Base-by-base conservation (phyloP, 768 basidiomycete genomes). In the Podaxis sp. region DNA sequence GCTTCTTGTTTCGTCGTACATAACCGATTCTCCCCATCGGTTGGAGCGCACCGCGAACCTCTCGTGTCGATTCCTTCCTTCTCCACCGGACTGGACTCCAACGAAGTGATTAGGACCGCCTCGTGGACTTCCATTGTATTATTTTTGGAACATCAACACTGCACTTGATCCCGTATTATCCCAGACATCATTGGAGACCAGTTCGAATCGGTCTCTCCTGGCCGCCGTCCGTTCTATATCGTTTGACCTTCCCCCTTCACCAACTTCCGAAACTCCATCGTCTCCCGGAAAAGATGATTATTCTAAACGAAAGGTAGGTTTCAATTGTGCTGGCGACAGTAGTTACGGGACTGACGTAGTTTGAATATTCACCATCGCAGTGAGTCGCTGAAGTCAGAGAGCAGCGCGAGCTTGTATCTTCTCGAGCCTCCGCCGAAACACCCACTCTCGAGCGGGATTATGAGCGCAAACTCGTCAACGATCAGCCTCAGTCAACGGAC, bases 401-500 rank as follows among this genome's bases (percentile, higher is more conserved):
- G 61, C 38, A 56, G 40, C 44, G 40, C 61, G 24, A 62, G 61
- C 46, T 49, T 63, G 15, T 63, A 56, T 38, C 33, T 52, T 22
- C 52, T 63, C 38, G 61, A 63, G 28, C 61, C 61, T 51, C 61
- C 61, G 39, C 61, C 44, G 15, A 63, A 51, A 36, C 61, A 63
- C 4, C 22, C 26, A 7, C 24, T 51, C 15, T 51, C 48, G 9
- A 33, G 26, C 19, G 22, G 19, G 28, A 24, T 36, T 36, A 24
- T 51, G 33, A 63, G 54, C 8, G 26, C 48, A 24, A 63, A 63
- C 38, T 56, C 46, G 24, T 67, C 71, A 19, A 53, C 65, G 28
- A 62, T 65, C 12, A 69, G 66, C 54, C 56, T 70, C 49, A 69
- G 57, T 51, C 63, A 65, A 19, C 52, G 52, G n/a, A 55, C 69